These are phyloP conservation scores for Solanum chiquidenum DNA, from an alignment of 257 asterid genomes.

Conservation along the genomic window DNA sequence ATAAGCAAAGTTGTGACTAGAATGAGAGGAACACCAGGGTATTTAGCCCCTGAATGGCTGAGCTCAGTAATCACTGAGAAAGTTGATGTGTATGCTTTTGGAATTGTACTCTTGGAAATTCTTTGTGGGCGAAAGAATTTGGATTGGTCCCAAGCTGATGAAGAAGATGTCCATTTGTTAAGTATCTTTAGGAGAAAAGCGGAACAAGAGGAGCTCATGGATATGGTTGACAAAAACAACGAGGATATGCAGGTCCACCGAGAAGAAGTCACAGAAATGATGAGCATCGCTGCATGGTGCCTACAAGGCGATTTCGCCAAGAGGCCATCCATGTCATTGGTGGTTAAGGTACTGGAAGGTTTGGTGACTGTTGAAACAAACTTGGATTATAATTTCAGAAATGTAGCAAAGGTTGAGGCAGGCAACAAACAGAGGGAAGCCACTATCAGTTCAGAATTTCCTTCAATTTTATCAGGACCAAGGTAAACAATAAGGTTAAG, in stretches of 20 bases:
- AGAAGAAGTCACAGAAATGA: background rate
- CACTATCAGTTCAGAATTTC: background rate
- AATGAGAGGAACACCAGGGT: background rate
- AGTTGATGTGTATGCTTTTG: constrained; percentile 9
- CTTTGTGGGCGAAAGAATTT: constrained; percentile 10
- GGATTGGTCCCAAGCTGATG: constrained; percentile 3
- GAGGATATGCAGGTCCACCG: background rate
- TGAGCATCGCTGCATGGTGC: constrained; percentile 9
- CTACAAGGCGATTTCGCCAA: constrained; percentile 5
- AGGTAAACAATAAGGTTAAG: background rate
- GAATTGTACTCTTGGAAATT: background rate
- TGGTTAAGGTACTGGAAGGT: constrained; percentile 2
- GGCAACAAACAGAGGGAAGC: background rate
- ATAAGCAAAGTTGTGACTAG: constrained; percentile 8
- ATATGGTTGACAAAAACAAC: background rate
- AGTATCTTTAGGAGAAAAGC: background rate
- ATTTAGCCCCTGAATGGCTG: background rate
- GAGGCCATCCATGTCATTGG: constrained; percentile 20
- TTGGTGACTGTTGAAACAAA: background rate
- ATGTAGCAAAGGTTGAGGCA: background rate
- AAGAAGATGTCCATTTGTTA: background rate
- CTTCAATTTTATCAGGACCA: constrained; percentile 14
- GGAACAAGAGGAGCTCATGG: background rate
- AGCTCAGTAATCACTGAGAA: constrained; percentile 6
- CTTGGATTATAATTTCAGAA: background rate